These are phyloP conservation scores for Phragmites australis DNA, from an alignment of 176 grass and related monocot species.

Conservation along the genomic window DNA sequence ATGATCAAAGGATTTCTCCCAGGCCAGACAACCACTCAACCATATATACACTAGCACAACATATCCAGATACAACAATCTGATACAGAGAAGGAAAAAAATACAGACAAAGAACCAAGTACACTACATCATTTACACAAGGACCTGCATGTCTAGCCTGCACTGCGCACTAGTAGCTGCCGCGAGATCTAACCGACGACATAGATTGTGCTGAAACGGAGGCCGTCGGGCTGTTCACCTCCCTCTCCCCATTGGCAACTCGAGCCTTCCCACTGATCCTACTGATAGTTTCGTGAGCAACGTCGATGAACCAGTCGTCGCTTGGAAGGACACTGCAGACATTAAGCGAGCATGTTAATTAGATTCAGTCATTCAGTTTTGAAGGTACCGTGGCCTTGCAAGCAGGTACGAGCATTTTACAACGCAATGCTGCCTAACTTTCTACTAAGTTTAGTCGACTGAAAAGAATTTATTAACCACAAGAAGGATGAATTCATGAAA, in stretches of 20 bases:
- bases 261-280: constrained; percentile 71
- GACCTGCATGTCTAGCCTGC: constrained; percentile 30
- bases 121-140: constrained; percentile 31
- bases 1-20: neutral
- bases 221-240: constrained; percentile 82
- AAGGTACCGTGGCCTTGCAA: neutral
- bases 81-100: neutral
- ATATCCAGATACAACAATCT: neutral
- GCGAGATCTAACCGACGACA: constrained; percentile 72
- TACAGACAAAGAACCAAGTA: neutral
- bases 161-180: constrained; percentile 48
- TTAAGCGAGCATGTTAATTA: neutral
- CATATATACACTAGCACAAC: constrained; percentile 19
- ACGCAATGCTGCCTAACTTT: neutral
- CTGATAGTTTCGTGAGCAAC: constrained; percentile 63
- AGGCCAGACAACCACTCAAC: neutral
- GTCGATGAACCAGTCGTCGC: constrained; percentile 88
- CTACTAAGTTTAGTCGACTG: neutral
- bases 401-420: neutral
- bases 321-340: constrained; percentile 55
- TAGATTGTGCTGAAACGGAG: constrained; percentile 80
- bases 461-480: neutral
- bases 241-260: constrained; percentile 61
- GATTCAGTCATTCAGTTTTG: constrained; percentile 8
- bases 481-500: neutral